Conservation (phyloP, 73 alveolate species). For the Paramecium tetraurelia region DNA sequence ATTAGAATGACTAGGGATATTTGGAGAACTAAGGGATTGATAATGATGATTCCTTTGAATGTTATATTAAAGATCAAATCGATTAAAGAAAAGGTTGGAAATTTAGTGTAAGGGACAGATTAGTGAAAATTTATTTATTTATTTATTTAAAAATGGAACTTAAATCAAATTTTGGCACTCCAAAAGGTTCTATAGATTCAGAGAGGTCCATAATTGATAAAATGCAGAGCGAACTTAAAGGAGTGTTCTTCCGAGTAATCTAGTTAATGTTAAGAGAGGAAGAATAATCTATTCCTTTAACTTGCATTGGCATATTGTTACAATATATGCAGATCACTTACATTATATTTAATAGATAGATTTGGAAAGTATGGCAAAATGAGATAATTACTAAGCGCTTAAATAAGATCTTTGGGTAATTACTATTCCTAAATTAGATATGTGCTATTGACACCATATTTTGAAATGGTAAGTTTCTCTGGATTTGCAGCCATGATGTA, state of each 20-base stretch:
- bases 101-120: neutral
- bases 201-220: slow-evolving; percentile 20
- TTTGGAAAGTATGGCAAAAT: slow-evolving; percentile 41
- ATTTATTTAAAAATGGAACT: neutral
- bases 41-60: slow-evolving; percentile 49
- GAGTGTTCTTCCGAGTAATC: slow-evolving; percentile 20
- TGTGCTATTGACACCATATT: slow-evolving; percentile 15
- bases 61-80: slow-evolving; percentile 39
- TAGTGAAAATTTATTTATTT: neutral
- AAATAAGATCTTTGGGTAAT: slow-evolving; percentile 39
- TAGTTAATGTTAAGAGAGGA: slow-evolving; percentile 23
- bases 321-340: slow-evolving; percentile 26
- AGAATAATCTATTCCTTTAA: neutral
- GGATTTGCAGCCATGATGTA: slow-evolving; percentile 39
- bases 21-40: slow-evolving; percentile 58
- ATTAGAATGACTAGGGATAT: slow-evolving; percentile 45
- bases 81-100: neutral
- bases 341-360: neutral
- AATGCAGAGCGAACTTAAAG: neutral
- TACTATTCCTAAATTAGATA: neutral
- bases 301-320: neutral
- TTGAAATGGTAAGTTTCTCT: neutral
- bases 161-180: slow-evolving; percentile 40
- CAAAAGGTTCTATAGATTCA: slow-evolving; percentile 23
- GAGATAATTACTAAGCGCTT: neutral